Evolutionary conservation across 2,329 filamentous ascomycete species (phyloP).

Genomic region (Hypoxylon sp.): DNA sequence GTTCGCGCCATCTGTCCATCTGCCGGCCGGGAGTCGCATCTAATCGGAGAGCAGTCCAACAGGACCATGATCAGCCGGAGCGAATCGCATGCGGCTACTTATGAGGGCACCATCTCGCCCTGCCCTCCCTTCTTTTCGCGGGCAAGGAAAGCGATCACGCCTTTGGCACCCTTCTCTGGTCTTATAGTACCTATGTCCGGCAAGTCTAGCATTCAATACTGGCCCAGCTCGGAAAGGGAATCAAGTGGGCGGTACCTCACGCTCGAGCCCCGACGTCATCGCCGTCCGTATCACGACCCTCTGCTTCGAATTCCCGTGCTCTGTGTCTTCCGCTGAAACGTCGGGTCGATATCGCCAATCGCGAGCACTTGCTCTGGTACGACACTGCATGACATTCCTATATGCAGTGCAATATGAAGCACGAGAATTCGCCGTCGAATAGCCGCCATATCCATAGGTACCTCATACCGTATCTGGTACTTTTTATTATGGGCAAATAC

Average conservation of each 20-base stretch:
- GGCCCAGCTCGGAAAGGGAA: background rate
- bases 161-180: background rate
- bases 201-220: background rate
- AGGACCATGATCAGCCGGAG: background rate
- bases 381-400: background rate
- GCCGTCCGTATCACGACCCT: background rate
- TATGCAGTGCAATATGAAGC: background rate
- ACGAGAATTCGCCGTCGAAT: background rate
- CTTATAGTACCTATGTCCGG: background rate
- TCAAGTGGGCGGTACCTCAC: background rate
- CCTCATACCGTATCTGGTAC: background rate
- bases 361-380: background rate
- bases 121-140: background rate
- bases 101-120: background rate
- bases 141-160: conserved; percentile 7
- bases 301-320: background rate
- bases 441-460: background rate
- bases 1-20: background rate
- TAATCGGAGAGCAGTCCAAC: background rate
- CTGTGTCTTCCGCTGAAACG: background rate
- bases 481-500: background rate
- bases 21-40: background rate
- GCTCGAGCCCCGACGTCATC: background rate
- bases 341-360: conserved; percentile 1
- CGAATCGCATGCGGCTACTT: conserved; percentile 6